Conservation (phyloP, 2,329 filamentous ascomycete genomes). For the Colletotrichum plurivorum region DNA sequence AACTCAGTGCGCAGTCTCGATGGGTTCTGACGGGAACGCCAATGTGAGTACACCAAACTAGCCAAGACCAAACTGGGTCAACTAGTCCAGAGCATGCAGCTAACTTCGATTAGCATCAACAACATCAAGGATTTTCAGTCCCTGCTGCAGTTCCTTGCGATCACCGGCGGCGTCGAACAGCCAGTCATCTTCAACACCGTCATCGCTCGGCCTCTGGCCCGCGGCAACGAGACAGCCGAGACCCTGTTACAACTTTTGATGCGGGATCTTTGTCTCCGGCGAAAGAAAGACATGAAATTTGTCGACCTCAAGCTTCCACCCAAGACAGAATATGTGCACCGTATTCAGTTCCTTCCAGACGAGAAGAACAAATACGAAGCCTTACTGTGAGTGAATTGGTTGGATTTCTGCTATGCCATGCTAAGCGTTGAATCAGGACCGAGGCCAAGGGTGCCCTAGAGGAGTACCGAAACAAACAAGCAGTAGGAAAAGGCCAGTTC, state of each 20-base stretch:
- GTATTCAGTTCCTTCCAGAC: slow-evolving; percentile 79
- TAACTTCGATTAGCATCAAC: slow-evolving; percentile 70
- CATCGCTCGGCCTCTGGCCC: slow-evolving; percentile 77
- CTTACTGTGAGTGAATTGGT: slow-evolving; percentile 67
- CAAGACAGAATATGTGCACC: slow-evolving; percentile 83
- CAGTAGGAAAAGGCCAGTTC: slow-evolving; percentile 69
- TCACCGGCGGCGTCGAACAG: slow-evolving; percentile 82
- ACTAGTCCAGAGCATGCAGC: neutral
- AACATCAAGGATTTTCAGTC: slow-evolving; percentile 86
- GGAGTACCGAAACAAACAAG: slow-evolving; percentile 66
- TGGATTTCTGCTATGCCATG: neutral
- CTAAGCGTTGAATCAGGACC: slow-evolving; percentile 58
- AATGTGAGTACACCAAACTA: slow-evolving; percentile 65
- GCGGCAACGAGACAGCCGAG: slow-evolving; percentile 70
- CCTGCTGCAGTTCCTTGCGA: slow-evolving; percentile 81
- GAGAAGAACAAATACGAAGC: slow-evolving; percentile 85
- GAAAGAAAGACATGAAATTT: slow-evolving; percentile 91
- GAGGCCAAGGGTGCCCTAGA: slow-evolving; percentile 82
- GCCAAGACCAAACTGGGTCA: neutral
- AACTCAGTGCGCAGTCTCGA: slow-evolving; percentile 77
- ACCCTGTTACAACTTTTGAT: slow-evolving; percentile 82
- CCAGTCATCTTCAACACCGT: slow-evolving; percentile 80
- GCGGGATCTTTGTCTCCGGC: slow-evolving; percentile 83
- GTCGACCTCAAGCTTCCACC: slow-evolving; percentile 84
- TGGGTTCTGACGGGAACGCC: slow-evolving; percentile 88